Percentiles rank a stretch among this genome's conserved stretches.
These are phyloP conservation scores for Mortierella sp. DNA, from an alignment of 371 early-diverging fungal species.

Conservation along the genomic window DNA sequence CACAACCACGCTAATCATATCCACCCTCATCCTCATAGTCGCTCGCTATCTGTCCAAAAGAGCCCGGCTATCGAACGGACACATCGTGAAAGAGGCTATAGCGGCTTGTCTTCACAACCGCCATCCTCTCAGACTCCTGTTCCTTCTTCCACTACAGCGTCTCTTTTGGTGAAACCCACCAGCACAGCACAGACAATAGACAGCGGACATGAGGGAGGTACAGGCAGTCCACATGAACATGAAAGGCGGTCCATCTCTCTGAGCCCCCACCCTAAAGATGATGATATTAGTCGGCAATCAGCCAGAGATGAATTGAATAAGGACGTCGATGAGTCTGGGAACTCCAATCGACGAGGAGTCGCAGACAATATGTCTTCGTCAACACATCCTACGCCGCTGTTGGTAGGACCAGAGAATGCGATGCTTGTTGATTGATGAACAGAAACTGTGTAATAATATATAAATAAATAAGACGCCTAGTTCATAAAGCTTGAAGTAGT, in stretches of 20 bases:
- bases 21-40: constrained; percentile 4
- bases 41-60: neutral
- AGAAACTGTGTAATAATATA: neutral
- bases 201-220: neutral
- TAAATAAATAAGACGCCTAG: no score
- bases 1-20: neutral
- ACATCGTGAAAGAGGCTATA: constrained; percentile 2
- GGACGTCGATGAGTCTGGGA: neutral
- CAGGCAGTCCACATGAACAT: neutral
- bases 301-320: neutral
- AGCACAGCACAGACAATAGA: neutral
- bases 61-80: neutral
- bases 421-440: constrained; percentile 11
- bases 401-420: neutral
- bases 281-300: neutral
- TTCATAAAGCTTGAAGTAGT: no score
- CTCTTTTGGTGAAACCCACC: neutral
- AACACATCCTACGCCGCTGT: neutral
- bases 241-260: neutral
- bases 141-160: neutral
- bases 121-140: neutral
- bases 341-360: neutral
- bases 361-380: neutral
- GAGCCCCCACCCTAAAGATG: neutral
- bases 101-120: neutral